Base-by-base conservation (phyloP, 1,284 basidiomycete species). In the Malassezia yamatoensis region DNA sequence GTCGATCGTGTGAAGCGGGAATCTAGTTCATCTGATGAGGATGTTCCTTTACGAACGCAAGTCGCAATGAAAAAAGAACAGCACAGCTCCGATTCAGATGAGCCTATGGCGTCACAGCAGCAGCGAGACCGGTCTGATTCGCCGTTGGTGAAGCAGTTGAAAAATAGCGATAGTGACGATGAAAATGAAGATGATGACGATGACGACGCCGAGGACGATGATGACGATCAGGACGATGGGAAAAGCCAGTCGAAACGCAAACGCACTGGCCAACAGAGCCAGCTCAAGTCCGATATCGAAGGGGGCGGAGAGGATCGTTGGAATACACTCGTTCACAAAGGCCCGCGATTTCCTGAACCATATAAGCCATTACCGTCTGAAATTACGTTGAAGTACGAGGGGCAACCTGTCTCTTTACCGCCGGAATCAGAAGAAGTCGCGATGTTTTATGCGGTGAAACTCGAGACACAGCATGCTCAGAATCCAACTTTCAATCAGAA, bases 311-410 rank as follows among this genome's bases (percentile, higher is more conserved):
- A 66, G 41, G 65, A 69, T 49, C 82, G 96, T 76, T 98, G 94
- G 94, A 82, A 82, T 52, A 91, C 87, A 10, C 81, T 98, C 45
- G 84, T 90, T 71, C 94, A 99, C 77, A 85, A 83, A 63, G 94
- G 91, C 48, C 91, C 98, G 36, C 82, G 91, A 62, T 99, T 99
- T 78, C 93, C 94, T 58, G 90, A 90, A 46, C 84, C 88, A 0
- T 98, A 99, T 74, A 83, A 89, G 62, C 83, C 87, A 10, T 79
- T 96, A 44, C 91, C 94, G 1, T 78, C 80, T 29, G 70, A 84
- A 68, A 83, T 96, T 75, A 94, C 88, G 80, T 89, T 99, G 87
- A 88, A 86, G 74, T 99, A 98, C 76, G 83, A 93, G 63, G 93
- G 88, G 62, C 83, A 85, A 74, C 75, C 80, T 5, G 82, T 96